Evolutionary conservation across 306 rosid genomes (phyloP).

Genomic region (Luffa aegyptiaca): DNA sequence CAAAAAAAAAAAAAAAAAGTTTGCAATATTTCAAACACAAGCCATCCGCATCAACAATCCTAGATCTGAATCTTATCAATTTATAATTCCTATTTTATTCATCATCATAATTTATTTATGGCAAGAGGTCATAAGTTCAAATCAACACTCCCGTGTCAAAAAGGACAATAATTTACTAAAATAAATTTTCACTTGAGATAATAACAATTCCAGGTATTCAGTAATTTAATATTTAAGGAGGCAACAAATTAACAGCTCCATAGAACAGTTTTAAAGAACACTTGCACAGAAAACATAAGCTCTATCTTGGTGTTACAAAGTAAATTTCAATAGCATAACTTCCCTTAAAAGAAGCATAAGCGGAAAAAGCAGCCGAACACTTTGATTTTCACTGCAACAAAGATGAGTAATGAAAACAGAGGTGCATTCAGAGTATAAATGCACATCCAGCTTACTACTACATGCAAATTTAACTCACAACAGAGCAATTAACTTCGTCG

Average conservation of each 20-base stretch:
- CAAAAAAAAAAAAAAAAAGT: no score
- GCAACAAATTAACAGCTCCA: neutral
- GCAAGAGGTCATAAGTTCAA: no score
- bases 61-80: no score
- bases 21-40: no score
- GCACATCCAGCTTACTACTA: neutral
- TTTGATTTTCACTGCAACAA: neutral
- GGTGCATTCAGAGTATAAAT: constrained; percentile 4
- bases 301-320: neutral
- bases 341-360: neutral
- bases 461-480: neutral
- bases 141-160: no score
- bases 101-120: no score
- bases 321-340: neutral
- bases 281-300: neutral
- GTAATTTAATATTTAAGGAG: no score
- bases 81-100: no score
- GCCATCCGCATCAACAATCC: no score
- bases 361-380: neutral
- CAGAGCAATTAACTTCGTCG: neutral
- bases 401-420: neutral
- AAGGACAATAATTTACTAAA: no score
- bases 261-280: neutral
- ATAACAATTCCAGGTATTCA: no score
- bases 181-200: no score